phyloP scores from a whole-genome alignment of 116 monocot species.

The Posidonia oceanica region DNA sequence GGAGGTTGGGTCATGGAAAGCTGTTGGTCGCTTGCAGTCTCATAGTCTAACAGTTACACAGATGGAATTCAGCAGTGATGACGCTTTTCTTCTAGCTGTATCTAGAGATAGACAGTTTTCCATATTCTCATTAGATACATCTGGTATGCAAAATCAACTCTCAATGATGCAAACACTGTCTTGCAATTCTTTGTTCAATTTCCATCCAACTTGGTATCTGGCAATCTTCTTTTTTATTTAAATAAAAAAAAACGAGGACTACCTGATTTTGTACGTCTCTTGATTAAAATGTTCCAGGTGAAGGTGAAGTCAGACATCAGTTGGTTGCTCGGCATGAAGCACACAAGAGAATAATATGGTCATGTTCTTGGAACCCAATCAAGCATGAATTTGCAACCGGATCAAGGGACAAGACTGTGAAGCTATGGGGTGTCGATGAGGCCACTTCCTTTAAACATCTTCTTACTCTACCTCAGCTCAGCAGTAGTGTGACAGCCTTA shows the following conservation, averaged over 20 bases:
- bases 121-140: conserved; percentile 50
- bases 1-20: conserved; percentile 96
- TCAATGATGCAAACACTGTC: not conserved
- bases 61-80: conserved; percentile 86
- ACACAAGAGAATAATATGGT: conserved; percentile 99
- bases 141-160: conserved; percentile 19
- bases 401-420: conserved; percentile 95
- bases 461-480: conserved; percentile 48
- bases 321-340: conserved; percentile 58
- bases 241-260: no score
- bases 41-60: conserved; percentile 89
- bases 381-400: conserved; percentile 86
- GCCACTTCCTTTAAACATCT: conserved; percentile 44
- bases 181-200: no score
- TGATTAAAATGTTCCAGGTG: not conserved
- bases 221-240: no score
- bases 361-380: conserved; percentile 91
- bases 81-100: conserved; percentile 65
- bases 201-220: no score
- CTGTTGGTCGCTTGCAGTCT: conserved; percentile 75
- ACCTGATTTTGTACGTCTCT: no score
- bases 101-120: conserved; percentile 94
- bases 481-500: conserved; percentile 82
- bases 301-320: conserved; percentile 30
- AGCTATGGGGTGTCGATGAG: conserved; percentile 60